Percentiles rank a stretch among this genome's conserved stretches.
These are phyloP conservation scores for Lasiodiplodia hormozganensis DNA, from an alignment of 2,329 filamentous ascomycete genomes.

Conservation along the genomic window DNA sequence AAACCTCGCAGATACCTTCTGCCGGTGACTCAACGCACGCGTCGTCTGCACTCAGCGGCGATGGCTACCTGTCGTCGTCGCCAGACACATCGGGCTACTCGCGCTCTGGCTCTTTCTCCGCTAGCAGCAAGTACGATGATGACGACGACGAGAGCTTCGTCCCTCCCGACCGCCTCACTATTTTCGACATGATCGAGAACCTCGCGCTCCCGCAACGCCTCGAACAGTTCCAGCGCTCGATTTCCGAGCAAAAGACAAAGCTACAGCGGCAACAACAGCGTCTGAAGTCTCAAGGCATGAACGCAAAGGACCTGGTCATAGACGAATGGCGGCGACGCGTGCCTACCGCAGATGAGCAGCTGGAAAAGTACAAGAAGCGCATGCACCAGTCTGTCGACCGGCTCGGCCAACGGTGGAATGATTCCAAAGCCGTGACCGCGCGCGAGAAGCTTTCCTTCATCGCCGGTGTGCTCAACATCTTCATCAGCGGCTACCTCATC, in stretches of 20 bases:
- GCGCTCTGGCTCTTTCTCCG: constrained; percentile 81
- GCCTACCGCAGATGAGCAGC: constrained; percentile 87
- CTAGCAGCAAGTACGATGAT: constrained; percentile 83
- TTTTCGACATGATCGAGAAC: constrained; percentile 95
- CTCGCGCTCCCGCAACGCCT: constrained; percentile 86
- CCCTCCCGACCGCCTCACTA: constrained; percentile 84
- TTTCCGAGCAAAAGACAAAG: constrained; percentile 83
- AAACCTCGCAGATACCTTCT: constrained; percentile 39
- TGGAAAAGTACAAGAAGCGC: constrained; percentile 86
- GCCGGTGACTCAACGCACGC: constrained; percentile 24
- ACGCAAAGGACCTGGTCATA: constrained; percentile 86
- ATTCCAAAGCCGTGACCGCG: constrained; percentile 84
- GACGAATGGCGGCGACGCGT: constrained; percentile 90
- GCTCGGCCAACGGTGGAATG: constrained; percentile 83
- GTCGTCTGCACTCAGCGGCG: constrained; percentile 8
- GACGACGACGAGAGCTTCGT: constrained; percentile 74
- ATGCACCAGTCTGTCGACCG: constrained; percentile 92
- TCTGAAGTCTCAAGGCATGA: constrained; percentile 75
- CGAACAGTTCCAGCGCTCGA: constrained; percentile 84
- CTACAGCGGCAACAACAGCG: constrained; percentile 84
- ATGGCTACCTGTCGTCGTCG: constrained; percentile 40
- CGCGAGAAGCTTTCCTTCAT: constrained; percentile 97
- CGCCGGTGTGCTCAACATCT: constrained; percentile 94
- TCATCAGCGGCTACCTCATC: constrained; percentile 92
- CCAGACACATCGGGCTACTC: constrained; percentile 66